phyloP scores from a whole-genome alignment of 1,284 basidiomycete genomes.

The Ustilago trichophora region DNA sequence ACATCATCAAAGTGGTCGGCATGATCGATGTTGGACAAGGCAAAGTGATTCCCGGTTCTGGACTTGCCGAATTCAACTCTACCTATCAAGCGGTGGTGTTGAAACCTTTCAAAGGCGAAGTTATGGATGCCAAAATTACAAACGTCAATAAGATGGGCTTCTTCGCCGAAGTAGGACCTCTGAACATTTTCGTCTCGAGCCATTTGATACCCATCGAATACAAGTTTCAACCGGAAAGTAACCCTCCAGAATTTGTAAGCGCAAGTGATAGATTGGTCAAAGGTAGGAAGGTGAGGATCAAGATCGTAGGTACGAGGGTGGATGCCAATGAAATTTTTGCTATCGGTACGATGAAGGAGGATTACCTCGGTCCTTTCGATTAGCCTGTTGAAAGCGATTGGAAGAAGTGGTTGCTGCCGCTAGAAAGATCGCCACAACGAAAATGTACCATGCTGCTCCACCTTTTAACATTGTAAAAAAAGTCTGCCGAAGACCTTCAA shows the following conservation, averaged over 20 bases:
- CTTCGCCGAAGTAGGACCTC: conserved; percentile 92
- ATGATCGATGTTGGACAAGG: conserved; percentile 61
- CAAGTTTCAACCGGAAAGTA: conserved; percentile 64
- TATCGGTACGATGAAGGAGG: conserved; percentile 65
- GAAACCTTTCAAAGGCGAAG: conserved; percentile 88
- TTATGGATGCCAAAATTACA: conserved; percentile 93
- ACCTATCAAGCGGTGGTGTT: conserved; percentile 64
- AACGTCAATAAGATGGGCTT: conserved; percentile 99
- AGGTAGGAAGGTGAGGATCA: conserved; percentile 87
- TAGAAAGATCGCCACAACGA: no score
- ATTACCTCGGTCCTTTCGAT: conserved; percentile 61
- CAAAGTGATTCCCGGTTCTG: conserved; percentile 88
- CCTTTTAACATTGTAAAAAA: no score
- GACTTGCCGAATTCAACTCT: conserved; percentile 83
- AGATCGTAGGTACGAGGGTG: conserved; percentile 94
- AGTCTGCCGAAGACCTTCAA: no score
- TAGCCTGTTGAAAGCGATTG: conserved; percentile 4
- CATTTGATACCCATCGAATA: conserved; percentile 79
- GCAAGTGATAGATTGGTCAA: conserved; percentile 73
- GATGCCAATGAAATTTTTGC: conserved; percentile 89
- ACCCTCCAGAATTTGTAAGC: conserved; percentile 63
- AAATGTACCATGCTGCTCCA: no score
- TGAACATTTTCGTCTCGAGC: conserved; percentile 74
- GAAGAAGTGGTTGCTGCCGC: no score
- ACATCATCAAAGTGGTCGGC: conserved; percentile 94